phyloP scores from a whole-genome alignment of 345 rosid genomes.

The Diplotaxis tenuifolia region DNA sequence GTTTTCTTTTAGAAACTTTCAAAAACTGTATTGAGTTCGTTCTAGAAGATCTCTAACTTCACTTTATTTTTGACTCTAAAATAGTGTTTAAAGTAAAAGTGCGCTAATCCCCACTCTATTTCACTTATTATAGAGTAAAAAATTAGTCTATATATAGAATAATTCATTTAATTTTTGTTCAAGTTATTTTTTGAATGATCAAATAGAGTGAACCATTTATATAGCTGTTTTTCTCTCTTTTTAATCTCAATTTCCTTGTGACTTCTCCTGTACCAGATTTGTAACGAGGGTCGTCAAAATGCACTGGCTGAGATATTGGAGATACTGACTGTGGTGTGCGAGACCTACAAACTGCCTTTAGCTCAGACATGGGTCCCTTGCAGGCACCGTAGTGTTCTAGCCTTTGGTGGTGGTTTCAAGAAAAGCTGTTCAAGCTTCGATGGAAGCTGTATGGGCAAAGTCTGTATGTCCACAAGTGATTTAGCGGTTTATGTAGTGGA shows the following conservation, averaged over 20 bases:
- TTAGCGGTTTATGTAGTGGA: conserved; percentile 83
- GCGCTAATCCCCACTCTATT: too few relatives aligned
- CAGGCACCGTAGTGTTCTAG: conserved; percentile 78
- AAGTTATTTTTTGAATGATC: too few relatives aligned
- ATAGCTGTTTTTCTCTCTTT: conserved; percentile 33
- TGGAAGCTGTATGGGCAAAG: conserved; percentile 81
- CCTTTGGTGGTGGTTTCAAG: conserved; percentile 83
- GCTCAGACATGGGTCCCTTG: conserved; percentile 99
- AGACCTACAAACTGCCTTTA: conserved; percentile 80
- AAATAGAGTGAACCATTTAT: too few relatives aligned
- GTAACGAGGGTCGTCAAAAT: conserved; percentile 82
- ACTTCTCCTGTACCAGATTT: conserved; percentile 55
- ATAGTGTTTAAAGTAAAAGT: too few relatives aligned
- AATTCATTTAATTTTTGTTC: too few relatives aligned
- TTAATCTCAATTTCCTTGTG: conserved; percentile 31
- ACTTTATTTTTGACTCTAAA: too few relatives aligned
- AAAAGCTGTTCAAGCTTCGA: conserved; percentile 87
- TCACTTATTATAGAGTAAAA: too few relatives aligned
- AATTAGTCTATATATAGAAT: too few relatives aligned
- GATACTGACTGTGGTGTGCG: conserved; percentile 80
- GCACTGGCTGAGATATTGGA: conserved; percentile 89
- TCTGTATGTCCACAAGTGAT: conserved; percentile 94
- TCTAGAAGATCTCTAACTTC: background rate
- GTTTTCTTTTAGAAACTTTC: conserved; percentile 35
- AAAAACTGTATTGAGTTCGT: conserved; percentile 29